Percentiles rank a stretch among this genome's conserved stretches.
Conservation (phyloP, 768 basidiomycete species). For the Leccinum longicurvipes region DNA sequence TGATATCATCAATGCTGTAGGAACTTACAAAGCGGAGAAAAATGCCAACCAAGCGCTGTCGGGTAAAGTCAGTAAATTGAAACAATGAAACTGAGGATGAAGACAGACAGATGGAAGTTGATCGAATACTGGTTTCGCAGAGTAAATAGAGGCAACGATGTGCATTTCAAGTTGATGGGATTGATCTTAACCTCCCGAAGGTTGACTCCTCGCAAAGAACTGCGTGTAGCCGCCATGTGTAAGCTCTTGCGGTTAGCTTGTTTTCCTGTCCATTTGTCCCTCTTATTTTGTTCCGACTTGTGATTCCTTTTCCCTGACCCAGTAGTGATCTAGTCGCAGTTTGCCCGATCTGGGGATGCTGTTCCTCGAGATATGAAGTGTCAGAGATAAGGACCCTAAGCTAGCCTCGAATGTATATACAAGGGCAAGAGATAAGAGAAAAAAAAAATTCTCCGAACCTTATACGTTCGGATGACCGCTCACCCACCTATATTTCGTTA, state of each 20-base stretch:
- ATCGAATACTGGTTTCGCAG: conserved; percentile 45
- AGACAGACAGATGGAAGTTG: conserved; percentile 48
- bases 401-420: not conserved
- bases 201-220: conserved; percentile 2
- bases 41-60: conserved; percentile 41
- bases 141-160: conserved; percentile 50
- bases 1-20: not conserved
- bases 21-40: conserved; percentile 44
- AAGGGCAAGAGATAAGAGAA: too few species aligned
- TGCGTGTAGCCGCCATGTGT: conserved; percentile 4
- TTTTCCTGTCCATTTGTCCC: not conserved
- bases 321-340: not conserved
- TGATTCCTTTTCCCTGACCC: not conserved
- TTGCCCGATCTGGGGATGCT: not conserved
- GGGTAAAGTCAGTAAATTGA: not conserved
- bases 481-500: too few species aligned
- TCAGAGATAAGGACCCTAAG: conserved; percentile 36
- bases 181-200: conserved; percentile 34
- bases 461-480: not conserved
- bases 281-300: not conserved
- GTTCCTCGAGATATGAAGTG: not conserved
- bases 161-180: conserved; percentile 49
- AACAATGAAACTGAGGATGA: not conserved
- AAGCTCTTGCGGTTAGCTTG: not conserved
- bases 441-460: not conserved